A percentile compares a stretch with the other conserved stretches of the same genome.
These are phyloP conservation scores for Ogataea ramenticola DNA, from an alignment of 805 yeast genomes.

Conservation along the genomic window DNA sequence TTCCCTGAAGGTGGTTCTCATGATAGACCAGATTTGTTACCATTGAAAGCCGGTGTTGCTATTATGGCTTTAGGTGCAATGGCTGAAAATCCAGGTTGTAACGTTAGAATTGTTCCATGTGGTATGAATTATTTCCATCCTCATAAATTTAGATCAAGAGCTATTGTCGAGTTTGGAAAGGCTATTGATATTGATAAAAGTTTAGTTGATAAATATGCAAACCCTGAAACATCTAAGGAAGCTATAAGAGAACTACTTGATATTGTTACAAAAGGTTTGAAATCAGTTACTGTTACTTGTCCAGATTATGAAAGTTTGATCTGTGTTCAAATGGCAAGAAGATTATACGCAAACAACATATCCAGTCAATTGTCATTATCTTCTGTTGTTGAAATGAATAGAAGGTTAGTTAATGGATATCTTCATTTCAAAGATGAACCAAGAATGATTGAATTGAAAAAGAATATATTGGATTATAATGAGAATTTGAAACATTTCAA, in stretches of 20 bases:
- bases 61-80: slow-evolving; percentile 96
- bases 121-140: slow-evolving; percentile 98
- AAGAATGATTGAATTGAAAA: slow-evolving; percentile 49
- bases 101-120: slow-evolving; percentile 87
- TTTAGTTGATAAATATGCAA: slow-evolving; percentile 57
- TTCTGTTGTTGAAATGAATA: slow-evolving; percentile 81
- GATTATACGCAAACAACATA: slow-evolving; percentile 75
- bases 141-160: slow-evolving; percentile 90
- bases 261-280: slow-evolving; percentile 62
- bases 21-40: slow-evolving; percentile 85
- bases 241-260: slow-evolving; percentile 71
- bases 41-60: slow-evolving; percentile 95
- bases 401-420: slow-evolving; percentile 80
- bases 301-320: slow-evolving; percentile 85
- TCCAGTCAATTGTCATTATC: slow-evolving; percentile 70
- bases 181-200: slow-evolving; percentile 64
- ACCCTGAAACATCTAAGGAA: slow-evolving; percentile 53
- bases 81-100: slow-evolving; percentile 65
- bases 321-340: slow-evolving; percentile 86
- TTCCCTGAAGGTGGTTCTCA: slow-evolving; percentile 99
- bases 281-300: slow-evolving; percentile 81
- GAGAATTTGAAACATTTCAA: slow-evolving; percentile 39
- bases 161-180: slow-evolving; percentile 89
- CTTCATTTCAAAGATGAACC: slow-evolving; percentile 67
- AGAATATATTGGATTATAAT: slow-evolving; percentile 66